Percentiles rank a stretch among this genome's conserved stretches.
These are phyloP conservation scores for Mallotus repandus DNA, from an alignment of 441 rosid species.

Conservation along the genomic window DNA sequence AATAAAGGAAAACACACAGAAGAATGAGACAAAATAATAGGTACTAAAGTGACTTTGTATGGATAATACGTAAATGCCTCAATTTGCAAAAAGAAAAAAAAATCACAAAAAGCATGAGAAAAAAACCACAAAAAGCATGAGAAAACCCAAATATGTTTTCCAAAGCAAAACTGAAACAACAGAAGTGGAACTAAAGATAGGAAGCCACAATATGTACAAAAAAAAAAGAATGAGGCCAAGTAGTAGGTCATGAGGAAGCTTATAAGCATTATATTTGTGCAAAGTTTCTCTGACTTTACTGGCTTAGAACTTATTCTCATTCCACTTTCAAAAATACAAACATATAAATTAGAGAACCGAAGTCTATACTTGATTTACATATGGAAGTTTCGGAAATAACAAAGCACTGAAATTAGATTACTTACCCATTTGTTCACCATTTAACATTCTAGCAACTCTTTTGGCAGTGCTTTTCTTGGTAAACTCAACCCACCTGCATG, in stretches of 20 bases:
- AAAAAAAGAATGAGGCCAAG: background rate
- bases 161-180: background rate
- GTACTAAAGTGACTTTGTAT: background rate
- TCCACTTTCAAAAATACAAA: background rate
- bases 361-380: background rate
- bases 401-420: background rate
- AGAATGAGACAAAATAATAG: background rate
- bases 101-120: background rate
- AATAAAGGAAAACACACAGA: background rate
- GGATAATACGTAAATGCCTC: background rate
- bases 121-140: background rate
- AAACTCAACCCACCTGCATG: slow-evolving; percentile 92
- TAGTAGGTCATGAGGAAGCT: background rate
- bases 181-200: background rate
- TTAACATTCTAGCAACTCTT: slow-evolving; percentile 73
- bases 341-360: background rate
- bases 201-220: background rate
- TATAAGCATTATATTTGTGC: background rate
- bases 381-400: background rate
- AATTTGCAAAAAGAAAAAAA: background rate
- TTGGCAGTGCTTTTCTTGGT: slow-evolving; percentile 69
- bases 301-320: background rate
- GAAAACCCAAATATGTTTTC: background rate
- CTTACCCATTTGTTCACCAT: slow-evolving; percentile 89
- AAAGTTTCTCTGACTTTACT: background rate